A percentile compares a stretch with the other conserved stretches of the same genome.
These are phyloP conservation scores for Hypoxylon sp. DNA, from an alignment of 2,329 filamentous ascomycete genomes.

Conservation along the genomic window DNA sequence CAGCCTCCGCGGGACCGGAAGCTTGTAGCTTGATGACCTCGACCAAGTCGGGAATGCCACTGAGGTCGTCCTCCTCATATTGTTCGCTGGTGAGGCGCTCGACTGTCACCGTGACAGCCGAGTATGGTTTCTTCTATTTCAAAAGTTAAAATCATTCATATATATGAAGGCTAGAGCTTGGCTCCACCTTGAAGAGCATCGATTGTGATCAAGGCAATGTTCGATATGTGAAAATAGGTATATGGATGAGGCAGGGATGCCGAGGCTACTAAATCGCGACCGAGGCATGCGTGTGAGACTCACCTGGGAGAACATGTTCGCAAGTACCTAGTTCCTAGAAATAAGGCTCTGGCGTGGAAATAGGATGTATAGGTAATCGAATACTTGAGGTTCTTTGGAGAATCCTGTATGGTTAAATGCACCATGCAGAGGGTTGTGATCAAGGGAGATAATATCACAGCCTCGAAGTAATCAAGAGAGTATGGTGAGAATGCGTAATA, in stretches of 20 bases:
- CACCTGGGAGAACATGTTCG: constrained; percentile 47
- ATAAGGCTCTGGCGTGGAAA: constrained; percentile 18
- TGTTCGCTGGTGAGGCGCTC: constrained; percentile 91
- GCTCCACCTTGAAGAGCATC: not conserved
- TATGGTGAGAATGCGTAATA: constrained; percentile 17
- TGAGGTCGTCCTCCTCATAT: constrained; percentile 91
- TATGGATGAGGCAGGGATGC: not conserved
- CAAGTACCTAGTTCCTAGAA: constrained; percentile 6
- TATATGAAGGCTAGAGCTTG: not conserved
- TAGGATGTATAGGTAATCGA: constrained; percentile 5
- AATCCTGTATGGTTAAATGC: constrained; percentile 16
- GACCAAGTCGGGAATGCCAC: constrained; percentile 92
- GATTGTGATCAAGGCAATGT: not conserved
- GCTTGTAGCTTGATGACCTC: constrained; percentile 93
- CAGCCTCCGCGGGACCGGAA: constrained; percentile 89
- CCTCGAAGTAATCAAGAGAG: constrained; percentile 11
- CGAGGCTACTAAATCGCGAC: constrained; percentile 1
- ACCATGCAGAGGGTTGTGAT: constrained; percentile 1
- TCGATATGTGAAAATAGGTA: not conserved
- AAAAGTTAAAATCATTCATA: constrained; percentile 27
- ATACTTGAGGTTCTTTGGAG: not conserved
- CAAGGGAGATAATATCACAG: constrained; percentile 17
- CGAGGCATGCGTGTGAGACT: constrained; percentile 20
- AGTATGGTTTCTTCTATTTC: constrained; percentile 84
- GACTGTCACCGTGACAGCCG: constrained; percentile 92